A percentile compares a stretch with the other conserved stretches of the same genome.
phyloP scores from a whole-genome alignment of 345 rosid genomes.

The Pseudoturritis turrita region DNA sequence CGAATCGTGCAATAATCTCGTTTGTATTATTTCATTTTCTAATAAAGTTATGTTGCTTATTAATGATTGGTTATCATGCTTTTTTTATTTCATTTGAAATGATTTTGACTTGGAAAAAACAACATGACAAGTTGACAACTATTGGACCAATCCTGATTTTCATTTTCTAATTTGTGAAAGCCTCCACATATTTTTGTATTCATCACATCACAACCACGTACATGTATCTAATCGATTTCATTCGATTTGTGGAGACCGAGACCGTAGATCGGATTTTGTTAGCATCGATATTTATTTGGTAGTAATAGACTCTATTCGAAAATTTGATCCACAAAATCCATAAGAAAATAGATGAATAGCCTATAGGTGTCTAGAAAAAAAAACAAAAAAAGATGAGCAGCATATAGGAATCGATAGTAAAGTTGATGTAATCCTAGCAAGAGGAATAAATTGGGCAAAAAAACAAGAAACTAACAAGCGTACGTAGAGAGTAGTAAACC shows the following conservation, averaged over 20 bases:
- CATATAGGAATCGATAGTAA: neutral
- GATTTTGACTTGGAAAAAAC: neutral
- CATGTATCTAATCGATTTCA: neutral
- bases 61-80: neutral
- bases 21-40: neutral
- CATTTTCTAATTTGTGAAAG: neutral
- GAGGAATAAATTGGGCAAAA: neutral
- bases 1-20: neutral
- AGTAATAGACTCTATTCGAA: neutral
- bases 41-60: neutral
- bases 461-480: too few relatives aligned
- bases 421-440: neutral
- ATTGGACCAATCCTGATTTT: neutral
- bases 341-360: neutral
- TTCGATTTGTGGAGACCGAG: neutral
- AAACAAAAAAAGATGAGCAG: too few relatives aligned
- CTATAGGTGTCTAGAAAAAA: too few relatives aligned
- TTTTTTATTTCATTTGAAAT: neutral
- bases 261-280: neutral
- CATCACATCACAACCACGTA: neutral
- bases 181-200: neutral
- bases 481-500: too few relatives aligned
- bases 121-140: neutral
- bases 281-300: neutral
- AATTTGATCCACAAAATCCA: constrained; percentile 9